Evolutionary conservation across 2,329 filamentous ascomycete species (phyloP).

Genomic region (Xylaria sp.): DNA sequence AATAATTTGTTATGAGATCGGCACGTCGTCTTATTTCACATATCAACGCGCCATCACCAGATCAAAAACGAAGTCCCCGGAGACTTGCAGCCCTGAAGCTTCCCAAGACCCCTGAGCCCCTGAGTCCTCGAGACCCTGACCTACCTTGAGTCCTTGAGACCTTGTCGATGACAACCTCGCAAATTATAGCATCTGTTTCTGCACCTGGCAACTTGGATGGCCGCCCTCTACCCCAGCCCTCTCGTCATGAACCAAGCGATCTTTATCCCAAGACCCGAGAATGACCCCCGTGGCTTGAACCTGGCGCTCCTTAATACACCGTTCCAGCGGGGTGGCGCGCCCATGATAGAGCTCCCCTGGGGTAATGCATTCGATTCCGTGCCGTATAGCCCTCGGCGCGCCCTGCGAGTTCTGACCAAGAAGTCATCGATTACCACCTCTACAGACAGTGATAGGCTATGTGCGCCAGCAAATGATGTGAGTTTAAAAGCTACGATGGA

Average conservation of each 20-base stretch:
- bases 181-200: neutral
- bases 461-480: slow-evolving; percentile 1
- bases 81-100: neutral
- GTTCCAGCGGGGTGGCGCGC: neutral
- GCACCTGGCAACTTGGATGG: neutral
- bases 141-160: too few relatives aligned
- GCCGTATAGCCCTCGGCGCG: neutral
- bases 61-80: neutral
- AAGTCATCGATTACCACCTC: neutral
- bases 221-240: neutral
- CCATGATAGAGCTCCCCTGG: slow-evolving; percentile 9
- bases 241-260: slow-evolving; percentile 2
- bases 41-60: neutral
- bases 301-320: neutral
- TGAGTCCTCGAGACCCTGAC: too few relatives aligned
- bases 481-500: neutral
- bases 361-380: neutral
- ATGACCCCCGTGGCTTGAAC: neutral
- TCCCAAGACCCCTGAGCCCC: too few relatives aligned
- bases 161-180: neutral
- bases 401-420: neutral
- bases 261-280: neutral
- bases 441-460: neutral
- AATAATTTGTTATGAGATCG: neutral
- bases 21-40: neutral